Evolutionary conservation across 2,329 filamentous ascomycete genomes (phyloP).

Genomic region (Fusarium continuum): DNA sequence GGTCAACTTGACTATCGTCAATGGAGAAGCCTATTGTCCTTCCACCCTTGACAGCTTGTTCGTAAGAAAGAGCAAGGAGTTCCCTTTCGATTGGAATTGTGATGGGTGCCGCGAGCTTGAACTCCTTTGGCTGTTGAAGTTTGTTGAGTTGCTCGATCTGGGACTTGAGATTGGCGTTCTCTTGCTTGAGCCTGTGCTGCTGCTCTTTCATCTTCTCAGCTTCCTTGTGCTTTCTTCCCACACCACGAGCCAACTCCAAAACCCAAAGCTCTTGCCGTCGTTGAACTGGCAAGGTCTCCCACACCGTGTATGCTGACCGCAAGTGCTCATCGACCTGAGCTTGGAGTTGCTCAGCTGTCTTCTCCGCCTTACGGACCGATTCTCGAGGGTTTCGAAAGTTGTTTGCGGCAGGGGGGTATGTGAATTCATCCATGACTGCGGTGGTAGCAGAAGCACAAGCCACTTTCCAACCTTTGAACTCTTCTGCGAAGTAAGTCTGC

Average conservation of each 20-base stretch:
- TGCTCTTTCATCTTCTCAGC: conserved; percentile 60
- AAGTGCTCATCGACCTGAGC: conserved; percentile 78
- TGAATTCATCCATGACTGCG: conserved; percentile 59
- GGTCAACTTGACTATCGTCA: conserved; percentile 62
- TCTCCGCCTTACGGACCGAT: conserved; percentile 59
- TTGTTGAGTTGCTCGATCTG: conserved; percentile 69
- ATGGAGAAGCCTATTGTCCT: conserved; percentile 57
- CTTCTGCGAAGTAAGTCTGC: conserved; percentile 70
- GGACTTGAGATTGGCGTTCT: conserved; percentile 63
- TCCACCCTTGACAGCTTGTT: conserved; percentile 54
- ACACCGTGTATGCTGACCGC: conserved; percentile 79
- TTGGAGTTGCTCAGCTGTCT: conserved; percentile 68
- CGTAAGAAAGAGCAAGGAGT: conserved; percentile 57
- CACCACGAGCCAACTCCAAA: conserved; percentile 67
- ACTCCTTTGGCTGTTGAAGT: conserved; percentile 68
- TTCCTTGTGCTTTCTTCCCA: conserved; percentile 66
- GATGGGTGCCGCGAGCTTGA: conserved; percentile 60
- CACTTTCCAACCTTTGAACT: conserved; percentile 73
- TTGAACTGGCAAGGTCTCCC: conserved; percentile 70
- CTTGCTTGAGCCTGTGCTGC: conserved; percentile 63
- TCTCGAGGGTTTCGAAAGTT: conserved; percentile 56
- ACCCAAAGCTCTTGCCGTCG: conserved; percentile 69
- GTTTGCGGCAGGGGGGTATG: conserved; percentile 56
- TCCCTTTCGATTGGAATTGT: conserved; percentile 63
- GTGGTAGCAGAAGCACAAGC: conserved; percentile 61